These are phyloP conservation scores for Medicago lupulina DNA, from an alignment of 306 rosid genomes.

Conservation along the genomic window DNA sequence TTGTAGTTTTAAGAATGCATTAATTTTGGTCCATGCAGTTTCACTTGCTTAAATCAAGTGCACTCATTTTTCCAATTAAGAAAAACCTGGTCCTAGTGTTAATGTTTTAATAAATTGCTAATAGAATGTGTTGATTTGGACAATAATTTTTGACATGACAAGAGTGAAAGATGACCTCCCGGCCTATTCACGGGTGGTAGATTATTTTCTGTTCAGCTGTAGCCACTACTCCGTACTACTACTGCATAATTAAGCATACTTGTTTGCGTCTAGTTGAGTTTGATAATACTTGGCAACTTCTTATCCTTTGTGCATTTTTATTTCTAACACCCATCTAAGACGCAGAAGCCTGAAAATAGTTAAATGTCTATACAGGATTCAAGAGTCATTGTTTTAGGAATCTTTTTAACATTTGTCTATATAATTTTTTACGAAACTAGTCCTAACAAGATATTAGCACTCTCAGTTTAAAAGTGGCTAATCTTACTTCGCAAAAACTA, in stretches of 20 bases:
- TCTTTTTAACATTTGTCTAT: conserved; percentile 29
- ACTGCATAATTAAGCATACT: not conserved
- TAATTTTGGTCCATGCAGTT: not conserved
- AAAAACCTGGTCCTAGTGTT: not conserved
- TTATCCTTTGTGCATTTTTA: not conserved
- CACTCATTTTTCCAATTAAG: not conserved
- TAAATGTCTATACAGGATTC: conserved; percentile 23
- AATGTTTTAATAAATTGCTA: not conserved
- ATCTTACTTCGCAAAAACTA: conserved; percentile 23
- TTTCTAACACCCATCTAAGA: conserved; percentile 6
- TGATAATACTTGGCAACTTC: conserved; percentile 2
- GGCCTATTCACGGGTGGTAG: not conserved
- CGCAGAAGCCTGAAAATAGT: not conserved
- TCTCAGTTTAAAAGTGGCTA: conserved; percentile 15
- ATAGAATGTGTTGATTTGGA: not conserved
- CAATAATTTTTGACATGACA: not conserved
- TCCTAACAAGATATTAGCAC: conserved; percentile 13
- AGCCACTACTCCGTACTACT: not conserved
- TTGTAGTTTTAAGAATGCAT: not conserved
- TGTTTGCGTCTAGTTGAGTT: not conserved
- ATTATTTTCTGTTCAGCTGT: conserved; percentile 11
- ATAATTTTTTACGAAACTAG: conserved; percentile 15
- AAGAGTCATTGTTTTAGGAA: not conserved
- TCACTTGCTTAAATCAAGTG: conserved; percentile 5
- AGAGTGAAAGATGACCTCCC: conserved; percentile 17